Conservation (phyloP, 768 basidiomycete genomes). For the Xerocomus brunneocitrinus region DNA sequence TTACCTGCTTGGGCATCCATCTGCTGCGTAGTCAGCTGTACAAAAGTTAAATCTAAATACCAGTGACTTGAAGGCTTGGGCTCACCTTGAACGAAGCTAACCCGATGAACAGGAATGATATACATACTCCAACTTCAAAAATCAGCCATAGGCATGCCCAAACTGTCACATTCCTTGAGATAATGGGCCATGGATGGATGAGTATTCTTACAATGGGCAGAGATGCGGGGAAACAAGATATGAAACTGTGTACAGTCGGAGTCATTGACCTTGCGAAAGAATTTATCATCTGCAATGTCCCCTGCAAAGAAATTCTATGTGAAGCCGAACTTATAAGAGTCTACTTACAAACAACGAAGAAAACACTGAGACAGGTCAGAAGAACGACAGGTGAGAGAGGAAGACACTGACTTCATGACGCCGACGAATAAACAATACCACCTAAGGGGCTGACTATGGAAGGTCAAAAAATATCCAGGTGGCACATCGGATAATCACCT, state of each 20-base stretch:
- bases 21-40: slow-evolving; percentile 37
- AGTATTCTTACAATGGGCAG: slow-evolving; percentile 58
- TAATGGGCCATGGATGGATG: background rate
- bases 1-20: slow-evolving; percentile 66
- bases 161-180: slow-evolving; percentile 38
- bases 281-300: slow-evolving; percentile 92
- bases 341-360: slow-evolving; percentile 81
- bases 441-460: slow-evolving; percentile 64
- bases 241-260: slow-evolving; percentile 90
- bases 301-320: slow-evolving; percentile 39
- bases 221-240: slow-evolving; percentile 64
- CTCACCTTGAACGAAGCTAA: slow-evolving; percentile 78
- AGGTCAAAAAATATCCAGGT: slow-evolving; percentile 6
- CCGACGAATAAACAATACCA: slow-evolving; percentile 84
- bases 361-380: slow-evolving; percentile 43
- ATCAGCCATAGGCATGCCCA: slow-evolving; percentile 87
- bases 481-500: slow-evolving; percentile 27
- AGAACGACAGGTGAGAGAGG: slow-evolving; percentile 6
- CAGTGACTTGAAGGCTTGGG: background rate
- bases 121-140: slow-evolving; percentile 70
- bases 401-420: slow-evolving; percentile 67
- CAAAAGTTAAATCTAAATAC: background rate
- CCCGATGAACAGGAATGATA: slow-evolving; percentile 76
- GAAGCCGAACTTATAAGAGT: background rate
- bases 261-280: slow-evolving; percentile 92